Base-by-base conservation (phyloP, 2,329 filamentous ascomycete species). In the Epichloe baconii region DNA sequence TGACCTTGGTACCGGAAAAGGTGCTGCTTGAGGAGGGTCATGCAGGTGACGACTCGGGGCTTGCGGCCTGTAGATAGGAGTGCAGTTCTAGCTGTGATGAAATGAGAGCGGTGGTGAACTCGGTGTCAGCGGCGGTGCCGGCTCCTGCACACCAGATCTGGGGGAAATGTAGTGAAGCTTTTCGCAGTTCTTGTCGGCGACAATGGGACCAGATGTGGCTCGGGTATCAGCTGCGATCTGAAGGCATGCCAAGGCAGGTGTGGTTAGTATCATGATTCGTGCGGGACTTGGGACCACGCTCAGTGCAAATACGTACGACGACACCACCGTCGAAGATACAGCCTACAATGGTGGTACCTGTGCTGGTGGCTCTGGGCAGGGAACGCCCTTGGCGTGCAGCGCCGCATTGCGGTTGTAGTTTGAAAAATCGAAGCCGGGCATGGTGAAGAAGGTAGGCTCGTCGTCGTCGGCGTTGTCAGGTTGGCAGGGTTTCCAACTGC, bases 101-200 rank as follows among this genome's bases (percentile, higher is more conserved):
- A 76, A 97, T 95, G 71, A 98, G 83, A 66, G 91, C 86, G 54
- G 93, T 98, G 61, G 93, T 98, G 78, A 98, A 98, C 75, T 98
- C 93, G 59, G 91, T 97, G 71, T 98, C 93, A 63, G 93, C 93
- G 55, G 93, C 93, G 48, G 93, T 98, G 70, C 94, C 93, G 60
- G 93, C 94, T 61, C 93, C 93, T 10, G 93, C 93, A 72, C 93
- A 98, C 93, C 93, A 98, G 72, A 98, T 98, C 71, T 96, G 89
- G 54, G 93, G 91, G 93, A 79, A 69, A 98, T 98, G 78, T 94
- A 98, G 76, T 98, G 93, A 58, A 98, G 83, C 77, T 98, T 98
- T 75, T 98, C 91, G 77, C 93, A 97, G 80, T 98, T 98, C 88
- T 98, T 98, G 81, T 98, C 93, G 71, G 94, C 94, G 61, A 98